phyloP scores from a whole-genome alignment of 225 moss, liverwort and hornwort genomes.

The Neckera pumila region DNA sequence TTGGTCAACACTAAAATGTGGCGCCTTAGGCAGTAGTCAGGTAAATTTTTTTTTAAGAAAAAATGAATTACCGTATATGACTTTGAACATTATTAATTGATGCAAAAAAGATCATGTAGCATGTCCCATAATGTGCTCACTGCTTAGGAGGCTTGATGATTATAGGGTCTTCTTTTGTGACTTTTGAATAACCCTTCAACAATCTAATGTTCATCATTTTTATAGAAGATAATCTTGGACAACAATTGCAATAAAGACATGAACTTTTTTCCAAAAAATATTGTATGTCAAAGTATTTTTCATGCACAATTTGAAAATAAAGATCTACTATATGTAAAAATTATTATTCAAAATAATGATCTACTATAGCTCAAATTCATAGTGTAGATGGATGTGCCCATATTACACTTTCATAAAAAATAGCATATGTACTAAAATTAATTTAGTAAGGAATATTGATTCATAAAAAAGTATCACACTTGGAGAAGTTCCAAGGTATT shows the following conservation, averaged over 20 bases:
- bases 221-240: background rate
- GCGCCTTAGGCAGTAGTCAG: background rate
- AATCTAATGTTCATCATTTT: background rate
- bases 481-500: accelerated
- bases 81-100: background rate
- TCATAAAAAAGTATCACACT: background rate
- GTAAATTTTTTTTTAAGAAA: accelerated
- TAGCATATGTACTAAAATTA: background rate
- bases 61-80: accelerated
- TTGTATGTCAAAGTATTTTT: background rate
- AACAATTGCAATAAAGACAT: background rate
- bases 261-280: background rate
- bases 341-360: too few relatives aligned
- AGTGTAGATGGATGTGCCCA: background rate
- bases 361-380: background rate
- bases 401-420: too few relatives aligned
- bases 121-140: accelerated
- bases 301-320: background rate
- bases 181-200: background rate
- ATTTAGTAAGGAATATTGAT: background rate
- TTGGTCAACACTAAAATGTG: background rate
- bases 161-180: background rate
- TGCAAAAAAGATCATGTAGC: background rate
- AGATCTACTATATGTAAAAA: too few relatives aligned
- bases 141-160: background rate